Base-by-base conservation (phyloP, 441 rosid genomes). In the Pelargonium hybrid region DNA sequence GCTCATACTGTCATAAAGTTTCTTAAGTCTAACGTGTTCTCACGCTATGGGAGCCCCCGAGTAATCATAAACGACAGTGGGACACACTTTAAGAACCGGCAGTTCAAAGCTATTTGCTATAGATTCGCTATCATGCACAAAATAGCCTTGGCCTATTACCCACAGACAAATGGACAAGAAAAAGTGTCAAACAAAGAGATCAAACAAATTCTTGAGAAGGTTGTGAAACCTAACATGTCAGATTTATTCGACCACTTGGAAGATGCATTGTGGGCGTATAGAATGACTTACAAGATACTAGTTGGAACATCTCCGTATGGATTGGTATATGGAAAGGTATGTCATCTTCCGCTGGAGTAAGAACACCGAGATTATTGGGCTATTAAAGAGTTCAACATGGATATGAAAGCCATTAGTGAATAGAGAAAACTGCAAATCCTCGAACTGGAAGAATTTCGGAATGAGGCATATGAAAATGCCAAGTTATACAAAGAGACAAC, bases 181-280 rank as follows among this genome's bases (percentile, higher is more conserved):
- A 23, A 56, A 17, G 8, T 56, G 2, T 56, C 62, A 7, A 56
- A 56, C 8, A 56, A 2, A 23, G 20, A 56, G 17, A 2, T 56
- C 4, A 56, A 50, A n/a, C 2, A 6, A 11, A 50, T 13, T 13
- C n/a, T 50, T 2, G 56, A 50, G n/a, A 50, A 11, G 13, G 13
- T n/a, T 2, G 14, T 50, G n/a, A 11, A n/a, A 7, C 6, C 14
- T 2, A 4, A 5, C 2, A 7, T 5, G 7, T 5, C 6, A n/a
- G 56, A 50, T 50, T 50, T n/a, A n/a, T n/a, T n/a, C n/a, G 56
- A n/a, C 3, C 45, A 2, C 5, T 0, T 0, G 62, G 25, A 47
- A 43, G 1, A n/a, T n/a, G n/a, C n/a, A n/a, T n/a, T n/a, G n/a
- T 68, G 71, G 71, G 71, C 71, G 1, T 68, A 50, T 15, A 7